Conservation (phyloP, 805 yeast genomes). For the Saturnispora sanitii region DNA sequence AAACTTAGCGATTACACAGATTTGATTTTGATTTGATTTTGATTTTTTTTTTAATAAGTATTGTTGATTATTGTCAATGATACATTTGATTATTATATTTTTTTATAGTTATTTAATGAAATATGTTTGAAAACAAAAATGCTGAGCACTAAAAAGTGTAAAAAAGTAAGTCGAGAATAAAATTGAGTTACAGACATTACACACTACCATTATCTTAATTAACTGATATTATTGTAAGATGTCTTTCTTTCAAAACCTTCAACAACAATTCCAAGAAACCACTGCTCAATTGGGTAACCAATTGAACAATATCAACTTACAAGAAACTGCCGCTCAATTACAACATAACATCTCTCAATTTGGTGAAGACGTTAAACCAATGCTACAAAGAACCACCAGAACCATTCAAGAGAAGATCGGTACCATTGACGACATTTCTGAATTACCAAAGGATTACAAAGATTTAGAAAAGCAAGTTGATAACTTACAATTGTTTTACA, state of each 20-base stretch:
- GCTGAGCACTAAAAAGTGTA: too few species aligned
- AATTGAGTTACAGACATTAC: too few species aligned
- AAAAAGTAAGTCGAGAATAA: too few species aligned
- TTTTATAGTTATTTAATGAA: too few species aligned
- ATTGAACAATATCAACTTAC: slow-evolving; percentile 26
- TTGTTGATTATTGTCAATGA: too few species aligned
- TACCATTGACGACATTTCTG: slow-evolving; percentile 56
- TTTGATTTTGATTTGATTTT: neutral
- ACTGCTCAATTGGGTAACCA: slow-evolving; percentile 15
- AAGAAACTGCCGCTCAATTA: slow-evolving; percentile 28
- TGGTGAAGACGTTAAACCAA: slow-evolving; percentile 36
- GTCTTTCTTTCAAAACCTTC: slow-evolving; percentile 19
- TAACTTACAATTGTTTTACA: slow-evolving; percentile 50
- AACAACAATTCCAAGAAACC: slow-evolving; percentile 17
- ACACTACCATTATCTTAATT: too few species aligned
- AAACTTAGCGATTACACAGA: neutral
- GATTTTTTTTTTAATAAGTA: neutral
- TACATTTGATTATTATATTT: too few species aligned
- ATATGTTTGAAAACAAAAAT: too few species aligned
- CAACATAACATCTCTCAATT: slow-evolving; percentile 25
- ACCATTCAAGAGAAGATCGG: slow-evolving; percentile 53
- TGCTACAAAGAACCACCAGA: slow-evolving; percentile 49
- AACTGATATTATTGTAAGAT: too few species aligned
- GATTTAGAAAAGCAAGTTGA: slow-evolving; percentile 60
- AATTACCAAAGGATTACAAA: slow-evolving; percentile 64